phyloP scores from a whole-genome alignment of 2,329 filamentous ascomycete genomes.

The Penicillium sclerotiorum region DNA sequence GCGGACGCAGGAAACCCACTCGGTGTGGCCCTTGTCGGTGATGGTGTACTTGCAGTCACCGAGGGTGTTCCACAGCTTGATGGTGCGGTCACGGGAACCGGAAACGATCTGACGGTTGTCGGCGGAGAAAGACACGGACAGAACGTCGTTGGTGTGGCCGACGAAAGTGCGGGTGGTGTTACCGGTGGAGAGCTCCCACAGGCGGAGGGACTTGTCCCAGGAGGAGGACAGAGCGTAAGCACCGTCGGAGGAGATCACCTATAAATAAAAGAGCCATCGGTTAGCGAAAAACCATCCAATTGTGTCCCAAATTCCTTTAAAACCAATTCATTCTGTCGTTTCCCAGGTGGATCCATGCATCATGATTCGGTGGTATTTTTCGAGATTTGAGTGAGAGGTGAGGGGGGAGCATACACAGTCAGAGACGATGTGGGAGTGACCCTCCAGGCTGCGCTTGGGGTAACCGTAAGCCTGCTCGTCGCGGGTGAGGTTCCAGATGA shows the following conservation, averaged over 20 bases:
- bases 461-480: slow-evolving; percentile 98
- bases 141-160: slow-evolving; percentile 98
- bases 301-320: neutral
- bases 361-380: slow-evolving; percentile 1
- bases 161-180: slow-evolving; percentile 97
- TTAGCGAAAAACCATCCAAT: slow-evolving; percentile 30
- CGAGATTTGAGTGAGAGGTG: slow-evolving; percentile 7
- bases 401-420: slow-evolving; percentile 80
- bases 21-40: slow-evolving; percentile 99
- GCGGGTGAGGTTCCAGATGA: slow-evolving; percentile 99
- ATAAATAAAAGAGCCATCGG: slow-evolving; percentile 31
- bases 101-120: slow-evolving; percentile 99
- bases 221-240: slow-evolving; percentile 98
- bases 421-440: slow-evolving; percentile 99
- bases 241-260: slow-evolving; percentile 99
- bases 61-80: slow-evolving; percentile 99
- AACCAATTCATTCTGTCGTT: slow-evolving; percentile 3
- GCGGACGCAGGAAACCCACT: slow-evolving; percentile 99
- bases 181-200: slow-evolving; percentile 98
- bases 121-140: slow-evolving; percentile 99
- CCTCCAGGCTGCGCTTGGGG: slow-evolving; percentile 97
- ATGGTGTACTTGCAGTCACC: slow-evolving; percentile 99
- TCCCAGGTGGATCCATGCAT: slow-evolving; percentile 10
- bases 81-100: slow-evolving; percentile 94
- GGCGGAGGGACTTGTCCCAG: slow-evolving; percentile 99